Percentiles rank a stretch among this genome's conserved stretches.
phyloP scores from a whole-genome alignment of 1,139 yeast species.

The Arxiozyma heterogenica region DNA sequence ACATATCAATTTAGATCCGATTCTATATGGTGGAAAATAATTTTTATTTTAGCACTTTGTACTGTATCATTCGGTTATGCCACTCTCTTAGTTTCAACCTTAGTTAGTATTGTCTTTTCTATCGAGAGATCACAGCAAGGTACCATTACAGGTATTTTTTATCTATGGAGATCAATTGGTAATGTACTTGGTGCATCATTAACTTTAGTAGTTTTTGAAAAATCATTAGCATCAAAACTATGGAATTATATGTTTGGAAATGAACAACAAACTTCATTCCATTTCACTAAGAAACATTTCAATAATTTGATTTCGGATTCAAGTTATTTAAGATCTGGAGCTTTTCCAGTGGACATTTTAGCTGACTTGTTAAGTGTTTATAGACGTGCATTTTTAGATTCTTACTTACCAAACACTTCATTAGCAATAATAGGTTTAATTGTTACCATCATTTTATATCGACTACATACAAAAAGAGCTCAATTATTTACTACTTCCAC shows the following conservation, averaged over 20 bases:
- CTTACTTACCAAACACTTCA: conserved; percentile 24
- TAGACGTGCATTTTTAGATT: conserved; percentile 20
- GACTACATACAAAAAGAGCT: conserved; percentile 6
- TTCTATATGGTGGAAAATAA: conserved; percentile 20
- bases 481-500: background rate
- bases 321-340: conserved; percentile 30
- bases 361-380: conserved; percentile 22
- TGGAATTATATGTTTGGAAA: conserved; percentile 28
- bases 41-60: conserved; percentile 18
- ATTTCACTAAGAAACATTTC: conserved; percentile 19
- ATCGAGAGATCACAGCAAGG: conserved; percentile 30
- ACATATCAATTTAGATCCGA: conserved; percentile 9
- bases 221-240: conserved; percentile 24
- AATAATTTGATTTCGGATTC: conserved; percentile 29
- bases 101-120: conserved; percentile 29
- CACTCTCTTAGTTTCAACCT: conserved; percentile 25
- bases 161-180: conserved; percentile 40
- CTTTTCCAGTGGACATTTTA: conserved; percentile 22
- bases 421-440: conserved; percentile 16
- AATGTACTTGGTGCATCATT: conserved; percentile 41
- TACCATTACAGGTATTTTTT: conserved; percentile 35
- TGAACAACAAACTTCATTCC: conserved; percentile 8
- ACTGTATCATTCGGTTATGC: conserved; percentile 26
- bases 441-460: conserved; percentile 11
- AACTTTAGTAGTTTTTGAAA: conserved; percentile 34